These are phyloP conservation scores for Lycium ferocissimum DNA, from an alignment of 257 asterid species.

Conservation along the genomic window DNA sequence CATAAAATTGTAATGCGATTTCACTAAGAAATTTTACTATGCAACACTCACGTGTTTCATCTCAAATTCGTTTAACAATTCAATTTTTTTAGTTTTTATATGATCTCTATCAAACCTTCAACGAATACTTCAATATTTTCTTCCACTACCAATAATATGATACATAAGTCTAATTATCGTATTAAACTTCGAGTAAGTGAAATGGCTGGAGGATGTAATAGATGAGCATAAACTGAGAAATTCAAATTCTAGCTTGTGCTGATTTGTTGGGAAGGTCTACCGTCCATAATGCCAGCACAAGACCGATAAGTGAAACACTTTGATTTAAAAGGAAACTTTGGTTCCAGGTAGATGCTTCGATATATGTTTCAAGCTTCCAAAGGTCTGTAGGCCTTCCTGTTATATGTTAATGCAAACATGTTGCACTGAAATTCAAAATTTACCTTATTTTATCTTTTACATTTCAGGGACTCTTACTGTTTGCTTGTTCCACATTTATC, in stretches of 20 bases:
- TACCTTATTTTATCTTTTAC: not conserved
- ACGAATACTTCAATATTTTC: not conserved
- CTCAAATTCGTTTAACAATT: not conserved
- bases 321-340: not conserved
- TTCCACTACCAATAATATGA: not conserved
- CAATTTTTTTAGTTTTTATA: not conserved
- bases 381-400: not conserved
- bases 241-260: not conserved
- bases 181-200: not conserved
- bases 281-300: not conserved
- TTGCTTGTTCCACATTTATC: not conserved
- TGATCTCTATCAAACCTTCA: not conserved
- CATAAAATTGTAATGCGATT: not conserved
- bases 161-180: slow-evolving; percentile 8
- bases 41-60: not conserved
- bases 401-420: not conserved
- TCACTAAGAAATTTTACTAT: not conserved
- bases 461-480: not conserved
- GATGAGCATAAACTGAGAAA: slow-evolving; percentile 7
- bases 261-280: not conserved
- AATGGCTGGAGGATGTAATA: not conserved
- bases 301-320: not conserved
- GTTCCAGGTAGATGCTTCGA: not conserved
- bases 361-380: not conserved
- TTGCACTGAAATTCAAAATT: not conserved